Evolutionary conservation across 78 protist species (phyloP), one percentile per base, ranked within the genome.

Genomic region (Thecamonas trahens): DNA sequence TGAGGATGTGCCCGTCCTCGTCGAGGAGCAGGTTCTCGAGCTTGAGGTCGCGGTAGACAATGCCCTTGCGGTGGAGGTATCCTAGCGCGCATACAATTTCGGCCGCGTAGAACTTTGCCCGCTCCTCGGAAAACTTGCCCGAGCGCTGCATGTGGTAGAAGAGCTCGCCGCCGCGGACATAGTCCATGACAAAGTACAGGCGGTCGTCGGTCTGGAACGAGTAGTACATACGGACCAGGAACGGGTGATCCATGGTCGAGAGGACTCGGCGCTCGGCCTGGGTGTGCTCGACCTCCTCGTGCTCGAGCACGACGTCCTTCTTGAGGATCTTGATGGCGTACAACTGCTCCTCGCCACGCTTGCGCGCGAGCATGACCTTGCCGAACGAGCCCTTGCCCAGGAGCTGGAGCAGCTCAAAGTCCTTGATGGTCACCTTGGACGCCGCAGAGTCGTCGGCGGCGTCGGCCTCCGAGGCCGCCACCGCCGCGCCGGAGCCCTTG

Each of bases 141-240:
- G 60, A 71, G 24, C 71, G 64, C 31, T 82, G 86, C 17, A 88
- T 61, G 44, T 88, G 93, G 71, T 70, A 88, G 52, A 88, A 89
- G 50, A 92, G 80, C 64, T 92, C 97, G 9, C 97, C 97, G 64
- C 94, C 94, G 39, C 72, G 74, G 49, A 86, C 86, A 59, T 76
- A 88, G 45, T 88, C 93, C 61, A 87, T 52, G 69, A 69, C 70
- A 34, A 77, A 69, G 49, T 77, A 86, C 22, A 82, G n/a, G 44
- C 40, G 58, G 32, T 37, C 57, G 28, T 20, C 67, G 7, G 92
- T 91, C 53, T 91, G 95, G 62, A 91, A 91, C 6, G 92, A 72
- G 22, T 58, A 86, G 40, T 76, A 80, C 45, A 91, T 66, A 8
- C 57, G 64, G 13, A 90, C 94, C 24, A 90, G 67, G 69, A 82